These are phyloP conservation scores for Tympanopsis confertula DNA, from an alignment of 2,329 filamentous ascomycete species.

Conservation along the genomic window DNA sequence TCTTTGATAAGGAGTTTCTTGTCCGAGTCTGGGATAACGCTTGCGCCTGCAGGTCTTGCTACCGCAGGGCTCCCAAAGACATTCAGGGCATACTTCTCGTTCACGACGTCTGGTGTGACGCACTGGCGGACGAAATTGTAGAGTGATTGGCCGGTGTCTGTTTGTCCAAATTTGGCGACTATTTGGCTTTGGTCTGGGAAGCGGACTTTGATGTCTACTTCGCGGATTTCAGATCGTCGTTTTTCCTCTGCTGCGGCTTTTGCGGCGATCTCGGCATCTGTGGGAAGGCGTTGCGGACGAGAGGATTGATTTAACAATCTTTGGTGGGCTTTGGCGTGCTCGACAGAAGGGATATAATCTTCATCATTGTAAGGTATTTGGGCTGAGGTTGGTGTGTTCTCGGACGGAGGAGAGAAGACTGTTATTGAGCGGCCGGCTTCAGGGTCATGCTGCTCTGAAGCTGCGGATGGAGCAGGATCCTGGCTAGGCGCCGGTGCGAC, in stretches of 20 bases:
- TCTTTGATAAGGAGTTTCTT: constrained; percentile 55
- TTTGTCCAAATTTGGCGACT: constrained; percentile 56
- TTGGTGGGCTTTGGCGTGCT: constrained; percentile 67
- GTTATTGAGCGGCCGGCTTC: constrained; percentile 46
- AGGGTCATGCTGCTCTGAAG: background rate
- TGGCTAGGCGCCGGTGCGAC: background rate
- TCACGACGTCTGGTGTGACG: constrained; percentile 50
- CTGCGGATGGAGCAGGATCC: background rate
- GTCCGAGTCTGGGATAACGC: constrained; percentile 27
- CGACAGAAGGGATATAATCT: constrained; percentile 68
- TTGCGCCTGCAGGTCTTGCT: background rate
- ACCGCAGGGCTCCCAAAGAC: too few relatives aligned
- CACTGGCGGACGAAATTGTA: constrained; percentile 65
- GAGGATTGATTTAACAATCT: constrained; percentile 46
- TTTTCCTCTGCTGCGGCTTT: constrained; percentile 55
- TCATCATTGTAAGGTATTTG: constrained; percentile 52
- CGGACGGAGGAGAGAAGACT: constrained; percentile 68
- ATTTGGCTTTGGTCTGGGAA: constrained; percentile 79
- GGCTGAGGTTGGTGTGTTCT: constrained; percentile 66
- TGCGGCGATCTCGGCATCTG: constrained; percentile 69
- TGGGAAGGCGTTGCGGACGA: constrained; percentile 67
- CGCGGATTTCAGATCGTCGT: constrained; percentile 52
- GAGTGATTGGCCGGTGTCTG: constrained; percentile 59
- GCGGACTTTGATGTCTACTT: constrained; percentile 66
- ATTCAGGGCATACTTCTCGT: constrained; percentile 62